Evolutionary conservation across 805 yeast genomes (phyloP), one percentile per base, ranked within the genome.

Genomic region (Candida alai): DNA sequence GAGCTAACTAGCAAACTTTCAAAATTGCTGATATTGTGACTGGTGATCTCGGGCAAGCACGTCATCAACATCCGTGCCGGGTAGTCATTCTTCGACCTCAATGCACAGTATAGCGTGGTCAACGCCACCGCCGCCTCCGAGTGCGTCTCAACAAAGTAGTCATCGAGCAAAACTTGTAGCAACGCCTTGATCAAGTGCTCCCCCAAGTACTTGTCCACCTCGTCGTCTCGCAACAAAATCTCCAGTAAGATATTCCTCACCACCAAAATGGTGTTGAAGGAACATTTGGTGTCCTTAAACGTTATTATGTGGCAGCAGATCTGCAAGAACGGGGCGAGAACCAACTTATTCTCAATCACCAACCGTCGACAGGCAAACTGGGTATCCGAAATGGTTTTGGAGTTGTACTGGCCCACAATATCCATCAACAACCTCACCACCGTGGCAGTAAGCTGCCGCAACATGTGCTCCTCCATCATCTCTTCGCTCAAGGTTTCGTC

Each of bases 401-500:
- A 62, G 33, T 84, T 74, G 34, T 76, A 72, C 56, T 89, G 96
- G 2, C 95, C 94, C 20, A 84, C 84, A 31, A 88, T 68, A 53
- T 90, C 97, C 58, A 89, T 85, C 43, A 93, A 60, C 51, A 89
- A 70, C 39, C 97, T 68, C 35, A 83, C 96, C 8, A 86, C 86
- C 3, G 94, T 89, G 2, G 95, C 95, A 0, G 97, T 89, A 24
- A 93, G 72, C 55, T 93, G 97, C 46, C 98, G 70, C 40, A 90
- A 65, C 68, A 90, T 73, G 57, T 90, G 96, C 54, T 93, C 98
- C 47, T 90, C 97, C 84, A 93, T 82, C 94, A 93, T 93, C 53
- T 93, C 98, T 46, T 89, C 96, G n/a, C 93, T 81, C 49, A 90
- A 68, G 16, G 87, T 85, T 34, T 80, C 89, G 47, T 88, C 95